Evolutionary conservation across 2,329 filamentous ascomycete species (phyloP), one percentile per base, ranked within the genome.

Genomic region (Blastomyces silverae): DNA sequence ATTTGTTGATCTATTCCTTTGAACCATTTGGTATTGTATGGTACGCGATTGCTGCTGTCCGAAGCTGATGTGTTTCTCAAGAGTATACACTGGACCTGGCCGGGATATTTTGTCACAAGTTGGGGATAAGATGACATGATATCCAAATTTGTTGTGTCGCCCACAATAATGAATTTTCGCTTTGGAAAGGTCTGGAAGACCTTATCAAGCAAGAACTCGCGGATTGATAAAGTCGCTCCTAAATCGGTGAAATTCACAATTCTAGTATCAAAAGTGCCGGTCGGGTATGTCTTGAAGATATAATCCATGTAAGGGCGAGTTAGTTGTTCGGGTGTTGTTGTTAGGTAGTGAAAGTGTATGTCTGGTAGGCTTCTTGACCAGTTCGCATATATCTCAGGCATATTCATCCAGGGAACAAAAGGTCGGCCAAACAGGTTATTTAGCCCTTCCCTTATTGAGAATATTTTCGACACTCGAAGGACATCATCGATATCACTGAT

Each of bases 401-500:
- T 92, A 76, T 92, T 88, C 80, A 88, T 81, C 89, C 89, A 92
- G 0, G 84, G 81, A 0, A 81, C 83, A 73, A 90, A 92, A 0
- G 87, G 81, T 3, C 85, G 83, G 0, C 89, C 89, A 71, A 92
- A 92, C 0, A 88, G 87, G 77, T 92, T 92, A 13, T 92, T 79
- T 0, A 92, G 79, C 5, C 89, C 90, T 72, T 92, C 83, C 68
- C 86, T 85, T 0, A 89, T 89, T 59, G 89, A 76, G 74, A 90
- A 92, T 73, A 92, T 92, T 76, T 91, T 90, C 64, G 89, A 92
- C 1, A 92, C 79, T n/a, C 89, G 86, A 0, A 92, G 82, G 65
- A 91, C 91, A 71, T 92, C 90, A 69, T 92, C 89, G 67, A 92
- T 90, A 71, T 92, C 90, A 0, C 86, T 89, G 69, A 92, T 79